A percentile compares a stretch with the other conserved stretches of the same genome.
phyloP scores from a whole-genome alignment of 2,329 filamentous ascomycete species.

The Pyricularia sp. region DNA sequence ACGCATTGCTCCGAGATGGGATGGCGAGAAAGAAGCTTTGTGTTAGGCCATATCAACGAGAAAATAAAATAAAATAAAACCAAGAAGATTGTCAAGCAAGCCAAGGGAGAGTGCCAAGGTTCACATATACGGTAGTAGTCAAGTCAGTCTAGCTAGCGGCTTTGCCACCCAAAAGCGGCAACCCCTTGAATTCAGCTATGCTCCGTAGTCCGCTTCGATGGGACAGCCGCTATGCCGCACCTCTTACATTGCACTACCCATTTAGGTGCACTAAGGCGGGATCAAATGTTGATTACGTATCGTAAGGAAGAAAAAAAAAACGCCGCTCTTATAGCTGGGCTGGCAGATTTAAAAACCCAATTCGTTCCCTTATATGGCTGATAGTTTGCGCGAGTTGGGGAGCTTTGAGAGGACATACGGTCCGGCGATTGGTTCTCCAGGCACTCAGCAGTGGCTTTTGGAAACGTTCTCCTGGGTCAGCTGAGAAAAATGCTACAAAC shows the following conservation, averaged over 20 bases:
- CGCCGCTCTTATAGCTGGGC: neutral
- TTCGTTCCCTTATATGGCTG: too few species aligned
- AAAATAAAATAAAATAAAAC: neutral
- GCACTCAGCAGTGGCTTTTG: neutral
- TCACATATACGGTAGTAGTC: neutral
- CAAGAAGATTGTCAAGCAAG: neutral
- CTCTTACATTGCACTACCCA: too few species aligned
- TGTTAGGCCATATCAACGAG: neutral
- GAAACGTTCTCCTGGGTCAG: neutral
- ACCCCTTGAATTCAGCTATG: neutral
- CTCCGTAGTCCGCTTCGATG: neutral
- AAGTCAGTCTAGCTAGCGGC: neutral
- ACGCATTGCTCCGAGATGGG: neutral
- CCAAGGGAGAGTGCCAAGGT: neutral
- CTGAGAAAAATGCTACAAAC: neutral
- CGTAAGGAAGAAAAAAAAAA: neutral
- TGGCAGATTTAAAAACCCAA: neutral
- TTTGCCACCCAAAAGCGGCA: neutral
- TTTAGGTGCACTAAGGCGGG: neutral
- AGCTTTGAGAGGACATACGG: neutral
- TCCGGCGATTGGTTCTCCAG: neutral
- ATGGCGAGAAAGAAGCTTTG: neutral
- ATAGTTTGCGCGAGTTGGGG: neutral
- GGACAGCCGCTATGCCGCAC: neutral
- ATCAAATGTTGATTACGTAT: neutral